A percentile compares a stretch with the other conserved stretches of the same genome.
Evolutionary conservation across 805 yeast genomes (phyloP).

Genomic region (Ogataea methanolica): DNA sequence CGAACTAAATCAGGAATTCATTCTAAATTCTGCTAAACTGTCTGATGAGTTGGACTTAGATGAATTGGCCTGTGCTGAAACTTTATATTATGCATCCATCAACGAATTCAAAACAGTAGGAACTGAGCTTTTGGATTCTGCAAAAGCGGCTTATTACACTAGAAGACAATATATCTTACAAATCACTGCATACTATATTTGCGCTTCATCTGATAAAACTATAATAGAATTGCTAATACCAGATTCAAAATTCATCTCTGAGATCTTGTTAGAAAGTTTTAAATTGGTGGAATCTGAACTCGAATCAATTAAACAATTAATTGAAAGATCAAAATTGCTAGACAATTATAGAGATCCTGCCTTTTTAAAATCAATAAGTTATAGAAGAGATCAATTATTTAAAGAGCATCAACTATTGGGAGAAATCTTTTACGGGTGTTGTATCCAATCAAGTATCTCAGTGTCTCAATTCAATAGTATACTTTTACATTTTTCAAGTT

Average conservation of each 20-base stretch:
- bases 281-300: slow-evolving; percentile 53
- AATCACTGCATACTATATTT: slow-evolving; percentile 42
- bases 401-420: slow-evolving; percentile 69
- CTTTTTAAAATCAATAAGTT: slow-evolving; percentile 46
- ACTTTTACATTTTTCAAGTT: slow-evolving; percentile 40
- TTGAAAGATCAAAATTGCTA: slow-evolving; percentile 49
- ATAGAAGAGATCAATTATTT: slow-evolving; percentile 58
- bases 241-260: slow-evolving; percentile 27
- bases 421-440: slow-evolving; percentile 53
- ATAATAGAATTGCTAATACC: background rate
- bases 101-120: slow-evolving; percentile 37
- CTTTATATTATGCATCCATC: slow-evolving; percentile 46
- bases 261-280: slow-evolving; percentile 50
- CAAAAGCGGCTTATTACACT: slow-evolving; percentile 61
- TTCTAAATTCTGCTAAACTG: slow-evolving; percentile 50
- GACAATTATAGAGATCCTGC: slow-evolving; percentile 42
- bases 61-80: slow-evolving; percentile 70
- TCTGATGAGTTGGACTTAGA: slow-evolving; percentile 70
- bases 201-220: slow-evolving; percentile 17
- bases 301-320: slow-evolving; percentile 45
- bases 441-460: slow-evolving; percentile 33
- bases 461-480: slow-evolving; percentile 34
- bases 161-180: slow-evolving; percentile 74
- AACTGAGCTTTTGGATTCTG: slow-evolving; percentile 49
- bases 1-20: slow-evolving; percentile 61